Conservation (phyloP, 106 monocot genomes). For the Dendrobium nobile region DNA sequence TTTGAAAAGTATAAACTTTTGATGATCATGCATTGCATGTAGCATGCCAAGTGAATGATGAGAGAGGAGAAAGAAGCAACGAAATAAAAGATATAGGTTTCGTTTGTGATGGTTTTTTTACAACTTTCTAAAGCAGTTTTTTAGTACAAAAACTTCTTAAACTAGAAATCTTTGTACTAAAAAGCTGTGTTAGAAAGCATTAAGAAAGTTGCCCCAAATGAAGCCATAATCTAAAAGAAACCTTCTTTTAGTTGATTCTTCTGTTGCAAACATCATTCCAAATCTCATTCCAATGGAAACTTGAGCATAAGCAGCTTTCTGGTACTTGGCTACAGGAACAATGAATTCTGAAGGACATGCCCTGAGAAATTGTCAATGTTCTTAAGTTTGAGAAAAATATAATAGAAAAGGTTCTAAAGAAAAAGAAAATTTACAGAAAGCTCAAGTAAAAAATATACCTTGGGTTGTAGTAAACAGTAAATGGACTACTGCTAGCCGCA, state of each 20-base stretch:
- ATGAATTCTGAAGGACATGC: slow-evolving; percentile 83
- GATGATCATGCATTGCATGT: no score
- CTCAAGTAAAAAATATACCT: slow-evolving; percentile 33
- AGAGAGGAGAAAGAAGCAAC: neutral
- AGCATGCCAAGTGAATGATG: no score
- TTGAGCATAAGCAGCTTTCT: slow-evolving; percentile 78
- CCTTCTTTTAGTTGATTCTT: slow-evolving; percentile 89
- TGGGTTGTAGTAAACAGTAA: slow-evolving; percentile 91
- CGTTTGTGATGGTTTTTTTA: no score
- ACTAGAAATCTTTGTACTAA: no score
- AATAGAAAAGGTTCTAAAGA: neutral
- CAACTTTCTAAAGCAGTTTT: no score
- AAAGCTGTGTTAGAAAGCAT: no score
- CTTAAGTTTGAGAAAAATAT: neutral
- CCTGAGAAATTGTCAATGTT: slow-evolving; percentile 27
- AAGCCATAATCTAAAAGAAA: slow-evolving; percentile 9
- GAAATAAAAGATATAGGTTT: neutral
- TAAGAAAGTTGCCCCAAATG: no score
- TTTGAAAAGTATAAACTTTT: neutral
- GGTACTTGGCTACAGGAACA: slow-evolving; percentile 65
- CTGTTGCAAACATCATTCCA: slow-evolving; percentile 99
- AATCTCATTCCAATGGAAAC: slow-evolving; percentile 83
- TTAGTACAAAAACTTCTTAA: no score
- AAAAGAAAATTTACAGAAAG: neutral
- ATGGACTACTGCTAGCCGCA: slow-evolving; percentile 58